Conservation (phyloP, 192 early-diverging fungal genomes). For the Chytriomyces hyalinus region DNA sequence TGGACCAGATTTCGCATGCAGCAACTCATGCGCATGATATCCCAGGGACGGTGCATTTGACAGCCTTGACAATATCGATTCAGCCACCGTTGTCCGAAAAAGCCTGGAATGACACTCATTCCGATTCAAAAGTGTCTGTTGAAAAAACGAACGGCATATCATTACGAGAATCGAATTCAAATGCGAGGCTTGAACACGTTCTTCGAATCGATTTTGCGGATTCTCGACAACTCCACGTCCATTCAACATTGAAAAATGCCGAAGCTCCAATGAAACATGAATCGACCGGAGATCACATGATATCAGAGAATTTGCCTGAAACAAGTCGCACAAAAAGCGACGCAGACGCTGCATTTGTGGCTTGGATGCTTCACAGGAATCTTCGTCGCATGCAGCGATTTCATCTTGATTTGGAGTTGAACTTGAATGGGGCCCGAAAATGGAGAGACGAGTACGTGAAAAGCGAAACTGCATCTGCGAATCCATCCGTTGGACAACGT, state of each 20-base stretch:
- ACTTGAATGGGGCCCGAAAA: neutral
- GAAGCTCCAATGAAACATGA: neutral
- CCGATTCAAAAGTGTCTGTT: too few relatives aligned
- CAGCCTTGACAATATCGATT: neutral
- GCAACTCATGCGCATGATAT: neutral
- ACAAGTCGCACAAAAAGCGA: neutral
- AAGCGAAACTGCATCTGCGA: neutral
- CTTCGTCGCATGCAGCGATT: neutral
- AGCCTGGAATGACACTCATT: too few relatives aligned
- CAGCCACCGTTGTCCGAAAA: too few relatives aligned
- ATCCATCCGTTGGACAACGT: neutral
- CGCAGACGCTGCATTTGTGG: neutral
- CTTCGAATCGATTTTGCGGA: neutral
- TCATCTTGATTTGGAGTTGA: neutral
- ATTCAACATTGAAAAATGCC: neutral
- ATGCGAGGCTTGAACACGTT: neutral
- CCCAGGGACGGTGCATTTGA: neutral
- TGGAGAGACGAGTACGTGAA: neutral
- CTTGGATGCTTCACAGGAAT: neutral
- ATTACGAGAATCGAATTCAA: too few relatives aligned
- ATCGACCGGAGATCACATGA: neutral
- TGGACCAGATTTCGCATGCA: neutral
- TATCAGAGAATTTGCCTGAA: too few relatives aligned
- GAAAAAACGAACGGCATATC: too few relatives aligned
- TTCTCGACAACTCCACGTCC: neutral